Base-by-base conservation (phyloP, 352 stramenopile species). In the Globisporangium heterothallicum region DNA sequence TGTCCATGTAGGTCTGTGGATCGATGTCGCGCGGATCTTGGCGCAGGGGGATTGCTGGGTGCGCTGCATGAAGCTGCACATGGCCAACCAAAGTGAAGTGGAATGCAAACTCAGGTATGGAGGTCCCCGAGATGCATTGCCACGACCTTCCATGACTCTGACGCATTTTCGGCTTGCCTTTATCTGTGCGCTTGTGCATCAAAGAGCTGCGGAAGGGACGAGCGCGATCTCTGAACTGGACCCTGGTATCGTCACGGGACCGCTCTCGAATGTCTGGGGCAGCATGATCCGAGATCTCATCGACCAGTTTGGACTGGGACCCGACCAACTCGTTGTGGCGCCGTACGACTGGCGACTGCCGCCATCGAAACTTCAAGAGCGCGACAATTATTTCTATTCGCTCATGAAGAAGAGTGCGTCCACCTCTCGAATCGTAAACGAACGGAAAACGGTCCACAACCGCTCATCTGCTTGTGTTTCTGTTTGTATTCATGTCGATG, bases 271-370 rank as follows among this genome's bases (percentile, higher is more conserved):
- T 19, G 76, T 92, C 26, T 92, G 78, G 78, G 68, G 81, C 16
- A 65, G 50, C 9, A 66, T 90, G 26, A 78, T 87, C 42, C 61
- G 81, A 19, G 75, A 89, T 35, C 56, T 92, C 19, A 63, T 89
- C 8, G 64, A 83, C 19, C 73, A 85, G 32, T 92, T 92, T 38
- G 63, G 74, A 26, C 53, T 90, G 16, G 77, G 78, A 19, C 76
- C 77, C 4, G 66, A 86, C 13, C 70, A 90, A 58, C 53, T 92
- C 25, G 49, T 92, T 34, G 78, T 92, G 6, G 81, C 81, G 9
- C 64, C 78, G 6, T 92, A 92, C 52, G 81, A 92, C 67, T 92
- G 81, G 81, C 70, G 81, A 21, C 57, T 92, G n/a, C 81, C 81
- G 29, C 74, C 81, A 6, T 74, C 76, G 43, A 79, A 75, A 32